phyloP scores from a whole-genome alignment of 75 land plant genomes.

The Ceratopteris richardii region DNA sequence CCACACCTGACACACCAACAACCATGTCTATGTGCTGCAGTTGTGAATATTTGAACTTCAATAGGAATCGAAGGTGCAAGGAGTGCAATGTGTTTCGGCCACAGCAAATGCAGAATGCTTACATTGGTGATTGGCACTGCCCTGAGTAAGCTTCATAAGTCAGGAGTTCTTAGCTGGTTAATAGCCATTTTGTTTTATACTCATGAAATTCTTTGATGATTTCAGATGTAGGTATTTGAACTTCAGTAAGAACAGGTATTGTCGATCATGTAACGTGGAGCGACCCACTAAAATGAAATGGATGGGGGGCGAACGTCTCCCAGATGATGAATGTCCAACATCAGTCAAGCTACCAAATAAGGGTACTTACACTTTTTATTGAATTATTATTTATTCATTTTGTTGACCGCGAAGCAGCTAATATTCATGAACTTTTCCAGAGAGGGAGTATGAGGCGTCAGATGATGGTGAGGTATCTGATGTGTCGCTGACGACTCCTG shows the following conservation, averaged over 20 bases:
- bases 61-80: constrained; percentile 60
- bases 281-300: constrained; percentile 17
- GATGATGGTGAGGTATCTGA: no score
- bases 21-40: constrained; percentile 47
- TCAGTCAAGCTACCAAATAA: no score
- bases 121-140: constrained; percentile 87
- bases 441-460: no score
- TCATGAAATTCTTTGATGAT: not conserved
- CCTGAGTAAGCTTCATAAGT: constrained; percentile 40
- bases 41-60: constrained; percentile 85
- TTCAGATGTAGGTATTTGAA: constrained; percentile 78
- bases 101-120: constrained; percentile 41
- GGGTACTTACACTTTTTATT: no score
- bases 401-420: no score
- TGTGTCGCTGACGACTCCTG: no score
- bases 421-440: no score
- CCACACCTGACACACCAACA: no score
- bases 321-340: no score
- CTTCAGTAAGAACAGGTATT: constrained; percentile 54
- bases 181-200: not conserved
- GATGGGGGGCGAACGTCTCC: no score
- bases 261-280: constrained; percentile 59
- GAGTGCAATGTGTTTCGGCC: constrained; percentile 69
- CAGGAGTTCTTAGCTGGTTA: not conserved
- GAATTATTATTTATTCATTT: no score